phyloP scores from a whole-genome alignment of 2,329 filamentous ascomycete species.

The Xylariaceae sp. region DNA sequence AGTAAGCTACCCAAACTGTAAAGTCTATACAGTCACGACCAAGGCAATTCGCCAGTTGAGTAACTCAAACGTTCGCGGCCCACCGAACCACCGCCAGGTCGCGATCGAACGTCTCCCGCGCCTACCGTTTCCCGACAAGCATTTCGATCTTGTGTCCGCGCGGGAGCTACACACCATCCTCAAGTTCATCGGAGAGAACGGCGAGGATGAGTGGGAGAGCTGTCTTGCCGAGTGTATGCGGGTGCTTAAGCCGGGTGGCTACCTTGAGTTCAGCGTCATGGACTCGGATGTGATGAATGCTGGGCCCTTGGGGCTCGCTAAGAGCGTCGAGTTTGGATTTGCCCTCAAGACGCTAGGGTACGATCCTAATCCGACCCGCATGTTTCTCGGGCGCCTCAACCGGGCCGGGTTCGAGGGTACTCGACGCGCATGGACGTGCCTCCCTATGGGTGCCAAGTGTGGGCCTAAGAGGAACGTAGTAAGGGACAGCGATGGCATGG shows the following conservation, averaged over 20 bases:
- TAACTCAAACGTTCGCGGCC: conserved; percentile 74
- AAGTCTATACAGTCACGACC: conserved; percentile 82
- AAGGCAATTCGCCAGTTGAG: conserved; percentile 66
- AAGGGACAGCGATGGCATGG: conserved; percentile 31
- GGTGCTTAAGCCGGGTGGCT: conserved; percentile 87
- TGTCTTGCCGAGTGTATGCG: conserved; percentile 84
- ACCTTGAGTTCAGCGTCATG: conserved; percentile 84
- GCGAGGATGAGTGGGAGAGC: conserved; percentile 80
- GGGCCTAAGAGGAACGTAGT: conserved; percentile 30
- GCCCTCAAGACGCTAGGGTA: conserved; percentile 86
- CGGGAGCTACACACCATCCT: conserved; percentile 82
- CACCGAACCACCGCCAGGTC: conserved; percentile 80
- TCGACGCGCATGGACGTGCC: conserved; percentile 81
- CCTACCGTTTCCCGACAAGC: conserved; percentile 77
- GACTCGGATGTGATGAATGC: conserved; percentile 88
- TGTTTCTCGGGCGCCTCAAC: conserved; percentile 70
- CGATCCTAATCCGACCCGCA: conserved; percentile 77
- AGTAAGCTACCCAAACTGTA: conserved; percentile 76
- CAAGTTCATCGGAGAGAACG: conserved; percentile 64
- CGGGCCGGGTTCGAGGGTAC: conserved; percentile 74
- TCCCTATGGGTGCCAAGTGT: conserved; percentile 68
- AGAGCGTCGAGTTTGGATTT: conserved; percentile 89
- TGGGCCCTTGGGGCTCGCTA: conserved; percentile 72
- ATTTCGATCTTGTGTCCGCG: conserved; percentile 90
- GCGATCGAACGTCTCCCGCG: conserved; percentile 72